Conservation (phyloP, 169 alveolate genomes). For the Plasmodium adleri region DNA sequence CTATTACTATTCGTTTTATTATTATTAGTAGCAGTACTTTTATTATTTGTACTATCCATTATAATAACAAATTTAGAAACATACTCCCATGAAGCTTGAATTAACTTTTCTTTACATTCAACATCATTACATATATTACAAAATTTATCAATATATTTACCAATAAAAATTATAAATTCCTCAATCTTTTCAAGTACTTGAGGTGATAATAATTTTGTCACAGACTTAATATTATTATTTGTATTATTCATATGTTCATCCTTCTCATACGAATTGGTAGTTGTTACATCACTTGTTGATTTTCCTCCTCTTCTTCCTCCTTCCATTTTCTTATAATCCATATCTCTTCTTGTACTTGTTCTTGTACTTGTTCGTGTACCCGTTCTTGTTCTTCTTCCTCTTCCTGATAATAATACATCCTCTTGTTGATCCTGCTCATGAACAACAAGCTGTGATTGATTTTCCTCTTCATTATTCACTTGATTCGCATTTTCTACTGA, state of each 20-base stretch:
- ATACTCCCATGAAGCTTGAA: conserved; percentile 43
- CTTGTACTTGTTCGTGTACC: conserved; percentile 3
- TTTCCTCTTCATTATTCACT: neutral
- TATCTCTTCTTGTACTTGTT: neutral
- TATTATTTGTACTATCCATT: neutral
- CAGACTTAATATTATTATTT: no score
- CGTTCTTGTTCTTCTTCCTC: conserved; percentile 1
- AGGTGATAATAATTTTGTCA: neutral
- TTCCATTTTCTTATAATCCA: neutral
- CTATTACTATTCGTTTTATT: conserved; percentile 11
- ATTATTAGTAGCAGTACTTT: neutral
- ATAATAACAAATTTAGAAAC: conserved; percentile 21
- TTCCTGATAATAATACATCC: no score
- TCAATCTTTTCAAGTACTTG: conserved; percentile 20
- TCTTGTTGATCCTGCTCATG: no score
- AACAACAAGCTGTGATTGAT: no score
- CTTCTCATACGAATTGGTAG: neutral
- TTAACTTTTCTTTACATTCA: conserved; percentile 36
- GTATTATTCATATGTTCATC: neutral
- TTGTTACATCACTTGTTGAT: neutral
- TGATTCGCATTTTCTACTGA: neutral
- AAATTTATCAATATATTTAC: conserved; percentile 17
- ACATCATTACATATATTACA: conserved; percentile 19
- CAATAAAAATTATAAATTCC: conserved; percentile 45
- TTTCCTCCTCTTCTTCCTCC: neutral